Base-by-base conservation (phyloP, 176 grass and related monocot genomes). In the Miscanthus lutarioriparius region DNA sequence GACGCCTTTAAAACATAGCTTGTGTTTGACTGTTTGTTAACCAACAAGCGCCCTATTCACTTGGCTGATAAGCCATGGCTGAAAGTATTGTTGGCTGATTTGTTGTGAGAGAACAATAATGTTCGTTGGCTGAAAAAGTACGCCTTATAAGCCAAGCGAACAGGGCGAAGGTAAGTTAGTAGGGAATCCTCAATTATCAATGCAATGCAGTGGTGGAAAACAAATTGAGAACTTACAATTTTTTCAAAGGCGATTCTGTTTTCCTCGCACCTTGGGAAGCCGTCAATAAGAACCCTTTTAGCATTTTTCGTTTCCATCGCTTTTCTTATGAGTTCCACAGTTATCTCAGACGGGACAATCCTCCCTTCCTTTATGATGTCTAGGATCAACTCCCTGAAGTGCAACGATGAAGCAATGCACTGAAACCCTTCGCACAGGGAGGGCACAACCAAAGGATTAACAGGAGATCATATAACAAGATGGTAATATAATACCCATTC, bases 301-400 rank as follows among this genome's bases (percentile, higher is more conserved):
- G 86, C 69, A 81, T 83, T 79, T 22, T 36, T 91, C 58, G 65
- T 89, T 67, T 92, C 79, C 33, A 98, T 95, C 67, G 91, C 91
- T 83, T 87, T 94, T 75, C 61, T 90, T 30, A 98, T 88, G 51
- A 98, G 83, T 26, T 88, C 89, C 23, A 98, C 89, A 8, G 96
- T 95, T 89, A 94, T 92, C 83, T 93, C 93, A n/a, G 93, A 95
- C 23, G 96, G 93, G 70, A 98, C 96, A 76, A 98, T 95, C 88
- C 78, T 95, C 65, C 96, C 96, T 56, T 98, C 91, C 84, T 86
- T 98, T 81, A 98, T 98, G 82, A 86, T 86, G 59, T 92, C 85
- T 14, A 80, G 49, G 72, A 98, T 98, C 26, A 86, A 28, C 80
- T 90, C 74, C 81, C 93, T 98, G 80, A 61, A 58, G 81, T 63